Evolutionary conservation across 2,329 filamentous ascomycete genomes (phyloP).

Genomic region (Fusarium pininemorale): DNA sequence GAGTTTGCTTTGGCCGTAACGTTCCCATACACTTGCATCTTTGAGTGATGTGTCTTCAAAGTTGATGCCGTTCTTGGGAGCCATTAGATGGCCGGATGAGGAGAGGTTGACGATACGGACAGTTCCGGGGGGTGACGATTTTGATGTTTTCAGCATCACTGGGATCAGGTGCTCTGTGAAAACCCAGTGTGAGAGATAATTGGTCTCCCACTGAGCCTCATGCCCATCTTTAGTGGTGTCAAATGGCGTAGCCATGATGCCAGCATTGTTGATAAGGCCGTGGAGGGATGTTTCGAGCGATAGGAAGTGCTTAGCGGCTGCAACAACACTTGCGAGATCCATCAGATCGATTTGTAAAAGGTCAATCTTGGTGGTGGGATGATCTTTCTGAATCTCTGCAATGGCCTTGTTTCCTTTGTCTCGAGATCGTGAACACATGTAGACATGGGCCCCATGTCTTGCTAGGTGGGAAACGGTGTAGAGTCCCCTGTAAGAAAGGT

Average conservation of each 20-base stretch:
- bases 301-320: slow-evolving; percentile 26
- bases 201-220: slow-evolving; percentile 33
- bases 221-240: slow-evolving; percentile 14
- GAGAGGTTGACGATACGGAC: slow-evolving; percentile 32
- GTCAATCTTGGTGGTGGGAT: neutral
- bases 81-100: slow-evolving; percentile 15
- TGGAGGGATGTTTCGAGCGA: slow-evolving; percentile 2
- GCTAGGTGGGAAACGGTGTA: slow-evolving; percentile 21
- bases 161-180: slow-evolving; percentile 21
- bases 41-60: slow-evolving; percentile 2
- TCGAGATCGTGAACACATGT: slow-evolving; percentile 15
- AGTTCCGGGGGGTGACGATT: neutral
- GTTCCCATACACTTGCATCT: neutral
- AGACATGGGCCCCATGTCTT: slow-evolving; percentile 27
- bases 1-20: slow-evolving; percentile 33
- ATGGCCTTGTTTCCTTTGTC: slow-evolving; percentile 5
- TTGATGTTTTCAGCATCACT: slow-evolving; percentile 25
- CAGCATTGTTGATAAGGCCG: slow-evolving; percentile 30
- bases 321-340: slow-evolving; percentile 2
- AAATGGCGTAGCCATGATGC: slow-evolving; percentile 26
- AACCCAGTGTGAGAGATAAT: slow-evolving; percentile 32
- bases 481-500: slow-evolving; percentile 7
- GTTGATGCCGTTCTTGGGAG: slow-evolving; percentile 25
- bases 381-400: neutral
- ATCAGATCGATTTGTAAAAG: slow-evolving; percentile 23